Conservation (phyloP, 163 green algal genomes). For the Volvox carteri region DNA sequence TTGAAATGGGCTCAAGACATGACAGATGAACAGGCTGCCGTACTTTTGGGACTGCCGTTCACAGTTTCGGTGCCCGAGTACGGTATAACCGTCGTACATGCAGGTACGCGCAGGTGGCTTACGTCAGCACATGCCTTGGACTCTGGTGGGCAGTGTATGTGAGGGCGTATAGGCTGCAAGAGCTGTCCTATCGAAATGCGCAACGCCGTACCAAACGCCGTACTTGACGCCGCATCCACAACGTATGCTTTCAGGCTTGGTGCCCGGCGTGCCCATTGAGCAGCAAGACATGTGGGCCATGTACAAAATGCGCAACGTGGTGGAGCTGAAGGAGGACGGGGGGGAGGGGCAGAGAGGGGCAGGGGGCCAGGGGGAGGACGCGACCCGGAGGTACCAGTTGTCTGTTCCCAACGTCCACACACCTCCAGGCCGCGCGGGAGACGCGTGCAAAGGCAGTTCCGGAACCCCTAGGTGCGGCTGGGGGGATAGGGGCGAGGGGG, state of each 20-base stretch:
- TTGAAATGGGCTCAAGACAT: slow-evolving; percentile 14
- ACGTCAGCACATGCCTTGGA: background rate
- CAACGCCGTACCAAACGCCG: too few relatives aligned
- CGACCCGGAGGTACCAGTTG: background rate
- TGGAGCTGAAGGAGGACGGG: background rate
- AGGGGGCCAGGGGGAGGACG: background rate
- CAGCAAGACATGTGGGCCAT: slow-evolving; percentile 55
- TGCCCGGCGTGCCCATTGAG: slow-evolving; percentile 57
- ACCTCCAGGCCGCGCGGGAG: too few relatives aligned
- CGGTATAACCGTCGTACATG: slow-evolving; percentile 47
- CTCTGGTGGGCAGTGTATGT: too few relatives aligned
- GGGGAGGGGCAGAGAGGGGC: background rate
- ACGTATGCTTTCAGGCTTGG: slow-evolving; percentile 43
- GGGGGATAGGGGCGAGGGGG: too few relatives aligned
- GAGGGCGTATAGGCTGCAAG: too few relatives aligned
- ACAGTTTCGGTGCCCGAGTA: slow-evolving; percentile 61
- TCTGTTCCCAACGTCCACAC: too few relatives aligned
- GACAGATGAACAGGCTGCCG: slow-evolving; percentile 35
- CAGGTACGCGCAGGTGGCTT: slow-evolving; percentile 11
- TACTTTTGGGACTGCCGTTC: slow-evolving; percentile 67
- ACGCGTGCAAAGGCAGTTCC: too few relatives aligned
- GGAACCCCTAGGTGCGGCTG: too few relatives aligned
- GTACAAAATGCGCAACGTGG: slow-evolving; percentile 60
- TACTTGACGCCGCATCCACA: too few relatives aligned
- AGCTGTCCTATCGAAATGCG: too few relatives aligned